Base-by-base conservation (phyloP, 345 rosid species). In the Syzygium aromaticum region DNA sequence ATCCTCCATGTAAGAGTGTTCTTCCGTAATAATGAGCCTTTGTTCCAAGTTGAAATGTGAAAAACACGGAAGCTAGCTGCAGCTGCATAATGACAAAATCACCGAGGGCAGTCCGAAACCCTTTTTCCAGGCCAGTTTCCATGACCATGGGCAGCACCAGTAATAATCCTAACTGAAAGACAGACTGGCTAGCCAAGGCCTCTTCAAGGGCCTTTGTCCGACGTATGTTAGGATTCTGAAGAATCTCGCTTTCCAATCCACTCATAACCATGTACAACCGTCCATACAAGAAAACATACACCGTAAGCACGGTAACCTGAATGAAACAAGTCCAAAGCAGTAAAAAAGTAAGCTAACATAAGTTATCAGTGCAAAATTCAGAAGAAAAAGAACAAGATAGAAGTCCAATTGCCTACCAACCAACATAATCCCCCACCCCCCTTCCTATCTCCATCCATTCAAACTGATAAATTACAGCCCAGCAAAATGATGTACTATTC, bases 21-120 rank as follows among this genome's bases (percentile, higher is more conserved):
- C 97, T 96, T 63, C 99, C 99, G 54, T 63, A 96, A 91, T 93
- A 94, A 88, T 98, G 99, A 22, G 96, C 94, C 92, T 95, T 98
- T 8, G 99, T 98, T 86, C 99, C 99, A 84, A 98, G 99, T 93
- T 95, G 99, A 92, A 98, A 98, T 11, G 99, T 95, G 88, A 98
- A 98, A 93, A 98, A 98, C 78, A 95, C 96, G 6, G 99, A 94
- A 59, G 99, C 99, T 85, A 95, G 94, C 91, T 98, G 99, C 88
- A 98, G 94, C 90, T 96, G 98, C 99, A 98, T 96, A n/a, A 95
- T 95, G 91, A 98, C 90, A 88, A 98, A 95, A 90, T 96, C 98
- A 83, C 94, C 96, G 59, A 98, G 87, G 84, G 99, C 99, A 54
- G 93, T 89, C 84, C 98, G 95, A 56, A 96, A 96, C 77, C 99